Percentiles rank a stretch among this genome's conserved stretches.
Conservation (phyloP, 2,329 filamentous ascomycete genomes). For the Aureobasidium sp. region DNA sequence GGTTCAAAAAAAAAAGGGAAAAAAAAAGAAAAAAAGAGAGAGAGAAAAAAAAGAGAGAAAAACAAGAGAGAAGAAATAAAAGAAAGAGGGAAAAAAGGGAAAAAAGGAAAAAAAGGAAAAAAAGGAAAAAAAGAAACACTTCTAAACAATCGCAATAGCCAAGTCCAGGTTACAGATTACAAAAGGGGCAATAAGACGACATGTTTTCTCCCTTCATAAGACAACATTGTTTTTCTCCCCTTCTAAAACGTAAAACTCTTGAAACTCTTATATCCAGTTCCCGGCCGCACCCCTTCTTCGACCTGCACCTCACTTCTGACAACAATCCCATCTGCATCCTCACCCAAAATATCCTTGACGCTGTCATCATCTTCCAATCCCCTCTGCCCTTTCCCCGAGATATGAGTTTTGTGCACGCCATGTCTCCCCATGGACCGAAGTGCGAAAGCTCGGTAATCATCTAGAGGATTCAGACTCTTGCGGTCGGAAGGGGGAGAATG, state of each 20-base stretch:
- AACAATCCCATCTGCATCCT: not conserved
- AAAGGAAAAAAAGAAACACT: no score
- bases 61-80: no score
- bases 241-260: conserved; percentile 6
- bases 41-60: no score
- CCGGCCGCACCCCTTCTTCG: not conserved
- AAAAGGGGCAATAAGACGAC: no score
- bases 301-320: not conserved
- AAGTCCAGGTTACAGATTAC: no score
- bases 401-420: not conserved
- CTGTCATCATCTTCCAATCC: not conserved
- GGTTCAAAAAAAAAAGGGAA: no score
- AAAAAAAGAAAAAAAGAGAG: no score
- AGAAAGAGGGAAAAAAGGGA: no score
- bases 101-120: no score
- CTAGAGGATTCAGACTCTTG: not conserved
- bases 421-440: not conserved
- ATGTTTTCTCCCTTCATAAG: no score
- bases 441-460: not conserved
- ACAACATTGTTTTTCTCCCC: no score
- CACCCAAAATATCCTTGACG: not conserved
- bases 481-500: not conserved
- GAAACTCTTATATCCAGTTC: conserved; percentile 6
- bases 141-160: no score
- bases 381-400: not conserved